Conservation (phyloP, 176 grass and related monocot species). For the Phragmites australis region DNA sequence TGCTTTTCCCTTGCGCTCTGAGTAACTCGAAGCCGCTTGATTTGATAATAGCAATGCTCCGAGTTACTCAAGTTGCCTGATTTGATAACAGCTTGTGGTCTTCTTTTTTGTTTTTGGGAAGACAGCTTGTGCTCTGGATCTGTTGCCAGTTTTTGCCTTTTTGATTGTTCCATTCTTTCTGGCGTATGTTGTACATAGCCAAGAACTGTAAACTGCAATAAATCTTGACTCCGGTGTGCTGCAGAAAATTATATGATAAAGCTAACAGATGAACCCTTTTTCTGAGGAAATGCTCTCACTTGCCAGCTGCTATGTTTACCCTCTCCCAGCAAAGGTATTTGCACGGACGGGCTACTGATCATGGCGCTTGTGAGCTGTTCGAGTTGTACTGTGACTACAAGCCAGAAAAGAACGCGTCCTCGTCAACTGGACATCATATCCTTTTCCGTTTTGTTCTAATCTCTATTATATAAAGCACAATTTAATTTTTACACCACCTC, state of each 20-base stretch:
- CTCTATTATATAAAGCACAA: too few species aligned
- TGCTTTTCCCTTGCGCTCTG: constrained; percentile 1
- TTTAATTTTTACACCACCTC: too few species aligned
- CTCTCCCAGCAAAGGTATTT: neutral
- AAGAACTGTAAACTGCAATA: constrained; percentile 53
- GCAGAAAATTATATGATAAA: neutral
- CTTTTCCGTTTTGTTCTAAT: too few species aligned
- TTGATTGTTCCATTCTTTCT: constrained; percentile 60
- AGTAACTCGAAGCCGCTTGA: constrained; percentile 35
- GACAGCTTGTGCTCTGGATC: constrained; percentile 43
- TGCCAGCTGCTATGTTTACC: neutral
- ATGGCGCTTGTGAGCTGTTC: neutral
- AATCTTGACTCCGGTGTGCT: constrained; percentile 26
- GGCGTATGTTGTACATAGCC: constrained; percentile 65
- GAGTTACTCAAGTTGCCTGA: constrained; percentile 17
- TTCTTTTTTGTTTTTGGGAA: constrained; percentile 2
- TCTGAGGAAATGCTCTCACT: neutral
- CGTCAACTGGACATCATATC: too few species aligned
- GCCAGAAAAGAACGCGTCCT: too few species aligned
- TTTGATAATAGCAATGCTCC: constrained; percentile 30
- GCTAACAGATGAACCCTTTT: neutral
- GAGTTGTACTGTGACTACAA: neutral
- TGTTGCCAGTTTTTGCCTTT: constrained; percentile 42
- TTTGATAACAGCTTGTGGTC: constrained; percentile 1
- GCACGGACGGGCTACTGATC: neutral